Evolutionary conservation across 495 filamentous ascomycete species (phyloP).

Genomic region (Hypoxylon perforatum): DNA sequence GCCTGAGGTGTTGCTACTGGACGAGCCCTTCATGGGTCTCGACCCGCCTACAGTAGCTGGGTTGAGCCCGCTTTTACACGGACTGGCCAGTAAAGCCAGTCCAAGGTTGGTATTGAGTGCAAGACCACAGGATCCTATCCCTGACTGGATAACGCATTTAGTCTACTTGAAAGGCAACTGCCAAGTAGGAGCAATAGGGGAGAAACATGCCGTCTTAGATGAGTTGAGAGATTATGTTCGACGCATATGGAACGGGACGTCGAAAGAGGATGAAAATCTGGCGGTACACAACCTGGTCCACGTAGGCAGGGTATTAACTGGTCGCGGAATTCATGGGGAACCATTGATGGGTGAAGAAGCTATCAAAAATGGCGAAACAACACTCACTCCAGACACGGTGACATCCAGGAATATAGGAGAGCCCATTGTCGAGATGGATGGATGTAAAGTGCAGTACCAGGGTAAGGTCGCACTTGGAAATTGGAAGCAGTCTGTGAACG

Average conservation of each 20-base stretch:
- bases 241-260: constrained; percentile 48
- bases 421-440: constrained; percentile 84
- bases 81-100: constrained; percentile 68
- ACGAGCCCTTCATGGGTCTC: constrained; percentile 97
- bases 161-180: constrained; percentile 72
- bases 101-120: constrained; percentile 81
- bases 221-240: constrained; percentile 57
- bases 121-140: constrained; percentile 85
- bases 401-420: constrained; percentile 56
- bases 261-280: constrained; percentile 50
- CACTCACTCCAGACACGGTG: not conserved
- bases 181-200: constrained; percentile 66
- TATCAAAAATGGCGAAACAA: constrained; percentile 6
- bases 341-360: constrained; percentile 42
- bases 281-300: constrained; percentile 62
- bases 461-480: constrained; percentile 77
- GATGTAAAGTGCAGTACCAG: constrained; percentile 83
- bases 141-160: constrained; percentile 89
- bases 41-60: constrained; percentile 80
- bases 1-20: constrained; percentile 85
- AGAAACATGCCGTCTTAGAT: constrained; percentile 63
- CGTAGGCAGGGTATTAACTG: constrained; percentile 59
- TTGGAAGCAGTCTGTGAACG: constrained; percentile 72
- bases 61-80: constrained; percentile 74
- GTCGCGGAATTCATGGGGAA: constrained; percentile 54